Evolutionary conservation across 495 filamentous ascomycete genomes (phyloP), one percentile per base, ranked within the genome.

Genomic region (Aspergillus cristatus): DNA sequence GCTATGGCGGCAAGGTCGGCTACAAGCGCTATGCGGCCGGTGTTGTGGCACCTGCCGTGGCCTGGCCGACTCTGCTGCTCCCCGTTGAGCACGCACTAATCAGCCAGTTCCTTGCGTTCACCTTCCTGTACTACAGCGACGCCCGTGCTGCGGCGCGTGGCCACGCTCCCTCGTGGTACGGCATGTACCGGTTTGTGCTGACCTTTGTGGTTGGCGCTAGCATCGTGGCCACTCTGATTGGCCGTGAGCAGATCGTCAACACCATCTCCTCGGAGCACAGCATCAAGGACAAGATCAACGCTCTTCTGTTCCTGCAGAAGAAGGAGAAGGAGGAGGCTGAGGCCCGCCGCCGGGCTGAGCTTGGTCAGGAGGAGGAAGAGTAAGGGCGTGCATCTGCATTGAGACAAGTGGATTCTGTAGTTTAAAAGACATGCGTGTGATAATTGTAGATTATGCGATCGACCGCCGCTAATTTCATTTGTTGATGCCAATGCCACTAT

Each of bases 91-190:
- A 86, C 64, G 93, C 89, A 7, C 67, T 98, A 38, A 94, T 89
- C 46, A 68, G 76, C 7, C 91, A 98, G 62, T 97, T 97, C 70
- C 61, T 83, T 22, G 79, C 84, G 24, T 97, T 98, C 62, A 84
- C 77, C 38, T 74, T 82, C 45, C 76, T 97, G 40, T 98, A 97
- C 70, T 88, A 89, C 58, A 79, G 78, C 25, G 91, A 98, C 52
- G 68, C 84, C 12, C 76, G 78, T 16, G 86, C 87, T 29, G 75
- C 83, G 1, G 67, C 67, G 16, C 62, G 71, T 34, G 91, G 88
- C 38, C 93, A 85, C 82, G 78, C 79, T n/a, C 91, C 91, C 16
- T 58, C 71, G 28, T 98, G 91, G 91, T 98, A 97, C 60, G 74
- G 71, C 46, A 84, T 79, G 28, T 98, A 98, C 68, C 86, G 91